Evolutionary conservation across 73 alveolate genomes (phyloP), one percentile per base, ranked within the genome.

Genomic region (Breviolum minutum): DNA sequence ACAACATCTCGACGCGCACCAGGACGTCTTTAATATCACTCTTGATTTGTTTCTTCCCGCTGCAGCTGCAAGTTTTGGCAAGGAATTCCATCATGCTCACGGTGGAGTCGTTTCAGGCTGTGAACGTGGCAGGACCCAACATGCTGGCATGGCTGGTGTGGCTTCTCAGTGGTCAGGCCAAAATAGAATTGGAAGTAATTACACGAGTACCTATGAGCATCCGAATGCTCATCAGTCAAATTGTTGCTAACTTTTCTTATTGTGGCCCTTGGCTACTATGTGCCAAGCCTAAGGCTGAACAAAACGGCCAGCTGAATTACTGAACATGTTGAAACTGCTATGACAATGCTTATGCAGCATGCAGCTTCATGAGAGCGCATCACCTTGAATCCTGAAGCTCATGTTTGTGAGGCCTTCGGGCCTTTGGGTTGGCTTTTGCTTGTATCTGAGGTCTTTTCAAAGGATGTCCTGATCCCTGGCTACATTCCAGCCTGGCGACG

Each of bases 101-200:
- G 60, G 98, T 92, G 77, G 98, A 92, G 90, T 92, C 98, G 14
- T 92, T 74, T 66, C 98, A 92, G 98, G 98, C 98, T 5, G 98
- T 64, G 80, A 92, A 92, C 68, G 86, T 92, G 26, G 98, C 98
- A 54, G 98, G 98, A n/a, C 98, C 98, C 80, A 92, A 92, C 90
- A 92, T 92, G 98, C 69, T 91, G 80, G 98, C 98, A 69, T 74
- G 98, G 98, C 90, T 74, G n/a, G 54, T 40, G 54, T 40, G 54
- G 54, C 54, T 40, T 40, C 54, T 40, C 54, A 40, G 54, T 40
- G 54, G 54, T 40, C 54, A 40, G 54, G 54, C 54, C 54, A 3
- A 40, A 40, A 40, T 40, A 40, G 54, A 0, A 40, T 40, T 40
- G 3, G n/a, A n/a, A n/a, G n/a, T 40, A 40, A 40, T 40, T 40